A percentile compares a stretch with the other conserved stretches of the same genome.
Evolutionary conservation across 306 rosid species (phyloP).

Genomic region (Prunus mira): DNA sequence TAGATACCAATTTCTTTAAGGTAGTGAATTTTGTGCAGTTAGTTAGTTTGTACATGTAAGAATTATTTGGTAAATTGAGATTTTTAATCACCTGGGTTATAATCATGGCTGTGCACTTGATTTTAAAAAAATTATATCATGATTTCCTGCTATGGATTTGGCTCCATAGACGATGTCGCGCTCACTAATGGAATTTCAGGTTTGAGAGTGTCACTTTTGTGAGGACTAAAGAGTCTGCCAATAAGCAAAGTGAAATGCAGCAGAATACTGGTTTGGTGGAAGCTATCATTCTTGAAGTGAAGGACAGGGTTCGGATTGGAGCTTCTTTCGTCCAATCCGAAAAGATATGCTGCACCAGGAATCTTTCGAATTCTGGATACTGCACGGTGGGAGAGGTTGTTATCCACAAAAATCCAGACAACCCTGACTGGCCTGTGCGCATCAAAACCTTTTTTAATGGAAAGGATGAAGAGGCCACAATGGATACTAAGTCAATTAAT

Average conservation of each 20-base stretch:
- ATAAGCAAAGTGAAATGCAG: slow-evolving; percentile 51
- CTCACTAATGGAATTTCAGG: slow-evolving; percentile 46
- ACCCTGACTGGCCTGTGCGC: slow-evolving; percentile 52
- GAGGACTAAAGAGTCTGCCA: slow-evolving; percentile 60
- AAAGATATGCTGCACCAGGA: slow-evolving; percentile 53
- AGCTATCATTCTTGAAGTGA: slow-evolving; percentile 74
- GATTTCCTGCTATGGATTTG: background rate
- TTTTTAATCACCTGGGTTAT: background rate
- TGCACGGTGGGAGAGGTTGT: slow-evolving; percentile 76
- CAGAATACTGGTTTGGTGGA: slow-evolving; percentile 77
- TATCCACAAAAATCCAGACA: slow-evolving; percentile 46
- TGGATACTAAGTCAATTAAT: slow-evolving; percentile 35
- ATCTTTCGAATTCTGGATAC: slow-evolving; percentile 35
- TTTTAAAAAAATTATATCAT: background rate
- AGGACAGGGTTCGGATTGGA: slow-evolving; percentile 68
- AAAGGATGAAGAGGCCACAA: slow-evolving; percentile 24
- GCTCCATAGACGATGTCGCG: slow-evolving; percentile 6
- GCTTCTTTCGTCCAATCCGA: slow-evolving; percentile 61
- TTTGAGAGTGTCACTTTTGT: slow-evolving; percentile 63
- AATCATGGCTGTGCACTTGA: background rate
- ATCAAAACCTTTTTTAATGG: slow-evolving; percentile 68
- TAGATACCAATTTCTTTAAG: background rate
- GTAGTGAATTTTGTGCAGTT: background rate
- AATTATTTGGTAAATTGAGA: background rate
- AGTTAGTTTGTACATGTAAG: background rate